Conservation (phyloP, 1,284 basidiomycete genomes). For the Pisolithus thermaeus region DNA sequence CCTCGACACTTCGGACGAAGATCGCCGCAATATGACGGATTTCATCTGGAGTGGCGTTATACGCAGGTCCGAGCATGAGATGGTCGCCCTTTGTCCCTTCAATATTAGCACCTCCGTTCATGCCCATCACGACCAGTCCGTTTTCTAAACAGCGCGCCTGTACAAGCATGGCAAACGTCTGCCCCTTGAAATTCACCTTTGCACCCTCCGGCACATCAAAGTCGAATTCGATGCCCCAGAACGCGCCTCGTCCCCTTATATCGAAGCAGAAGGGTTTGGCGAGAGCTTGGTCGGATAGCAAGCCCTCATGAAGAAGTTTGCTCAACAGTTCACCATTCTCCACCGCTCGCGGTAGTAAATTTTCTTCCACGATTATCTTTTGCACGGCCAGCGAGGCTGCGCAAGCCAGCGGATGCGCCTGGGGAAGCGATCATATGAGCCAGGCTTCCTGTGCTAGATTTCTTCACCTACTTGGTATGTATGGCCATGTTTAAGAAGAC, state of each 20-base stretch:
- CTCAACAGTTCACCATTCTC: constrained; percentile 59
- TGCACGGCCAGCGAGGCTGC: constrained; percentile 79
- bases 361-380: constrained; percentile 60
- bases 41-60: constrained; percentile 63
- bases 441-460: background rate
- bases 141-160: constrained; percentile 63
- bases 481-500: constrained; percentile 78
- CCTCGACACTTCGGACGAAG: constrained; percentile 58
- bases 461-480: constrained; percentile 64
- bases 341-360: constrained; percentile 63
- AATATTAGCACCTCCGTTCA: constrained; percentile 62
- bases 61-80: constrained; percentile 66
- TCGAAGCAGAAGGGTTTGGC: constrained; percentile 67
- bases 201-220: constrained; percentile 40
- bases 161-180: constrained; percentile 53
- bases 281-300: constrained; percentile 48
- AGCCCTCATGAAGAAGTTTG: constrained; percentile 46
- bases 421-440: constrained; percentile 10
- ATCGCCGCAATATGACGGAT: constrained; percentile 60
- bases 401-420: constrained; percentile 70
- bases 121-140: constrained; percentile 64
- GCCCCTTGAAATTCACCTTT: constrained; percentile 44
- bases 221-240: constrained; percentile 82
- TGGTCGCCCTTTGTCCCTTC: constrained; percentile 70
- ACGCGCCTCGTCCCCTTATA: constrained; percentile 73